phyloP scores from a whole-genome alignment of 73 alveolate species.

The Tetrahymena thermophila region DNA sequence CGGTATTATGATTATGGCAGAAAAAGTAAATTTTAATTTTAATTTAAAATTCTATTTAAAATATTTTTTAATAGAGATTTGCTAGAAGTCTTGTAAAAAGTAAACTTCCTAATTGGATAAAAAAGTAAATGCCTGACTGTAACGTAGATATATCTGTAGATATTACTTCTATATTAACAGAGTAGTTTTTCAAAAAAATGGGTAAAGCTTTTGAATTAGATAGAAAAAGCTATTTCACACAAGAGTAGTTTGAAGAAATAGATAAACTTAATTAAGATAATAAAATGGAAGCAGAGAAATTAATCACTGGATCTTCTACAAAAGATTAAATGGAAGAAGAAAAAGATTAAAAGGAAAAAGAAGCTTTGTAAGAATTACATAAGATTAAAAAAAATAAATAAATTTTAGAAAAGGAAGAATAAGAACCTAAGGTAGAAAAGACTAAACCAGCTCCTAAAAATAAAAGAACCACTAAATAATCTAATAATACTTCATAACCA shows the following conservation, averaged over 20 bases:
- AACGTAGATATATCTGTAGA: neutral
- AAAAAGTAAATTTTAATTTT: conserved; percentile 8
- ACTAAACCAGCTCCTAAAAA: neutral
- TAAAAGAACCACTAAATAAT: neutral
- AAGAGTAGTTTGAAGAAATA: neutral
- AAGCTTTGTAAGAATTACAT: neutral
- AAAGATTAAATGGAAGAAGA: neutral
- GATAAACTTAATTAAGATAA: neutral
- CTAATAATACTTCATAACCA: neutral
- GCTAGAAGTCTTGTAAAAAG: conserved; percentile 45
- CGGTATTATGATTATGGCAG: conserved; percentile 80
- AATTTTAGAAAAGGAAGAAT: neutral
- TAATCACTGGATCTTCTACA: neutral
- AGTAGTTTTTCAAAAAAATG: neutral
- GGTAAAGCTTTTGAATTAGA: neutral
- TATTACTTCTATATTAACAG: neutral
- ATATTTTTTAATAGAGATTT: conserved; percentile 18
- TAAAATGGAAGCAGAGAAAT: neutral
- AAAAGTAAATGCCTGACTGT: conserved; percentile 1
- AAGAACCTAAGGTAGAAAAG: neutral
- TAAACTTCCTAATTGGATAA: conserved; percentile 72
- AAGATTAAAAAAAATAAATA: neutral
- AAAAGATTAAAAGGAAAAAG: neutral
- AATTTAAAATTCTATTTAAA: neutral
- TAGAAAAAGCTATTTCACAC: neutral